phyloP scores from a whole-genome alignment of 1,284 basidiomycete species.

The Ceratobasidium papillatum region DNA sequence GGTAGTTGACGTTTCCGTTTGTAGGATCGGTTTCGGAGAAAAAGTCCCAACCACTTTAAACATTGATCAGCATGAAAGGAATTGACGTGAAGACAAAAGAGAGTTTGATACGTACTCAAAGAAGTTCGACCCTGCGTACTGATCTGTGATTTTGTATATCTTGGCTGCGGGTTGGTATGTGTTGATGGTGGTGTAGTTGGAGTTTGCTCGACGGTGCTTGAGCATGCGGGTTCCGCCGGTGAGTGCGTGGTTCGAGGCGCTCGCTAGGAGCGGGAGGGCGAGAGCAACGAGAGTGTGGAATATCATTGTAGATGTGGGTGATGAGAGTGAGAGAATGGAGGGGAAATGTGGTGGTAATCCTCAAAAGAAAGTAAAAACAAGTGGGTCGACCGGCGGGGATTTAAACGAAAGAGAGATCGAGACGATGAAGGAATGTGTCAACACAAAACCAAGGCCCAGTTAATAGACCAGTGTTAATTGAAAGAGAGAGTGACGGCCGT shows the following conservation, averaged over 20 bases:
- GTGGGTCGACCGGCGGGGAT: background rate
- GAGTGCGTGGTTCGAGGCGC: background rate
- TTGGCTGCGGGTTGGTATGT: slow-evolving; percentile 8
- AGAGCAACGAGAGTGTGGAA: background rate
- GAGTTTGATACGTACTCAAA: slow-evolving; percentile 49
- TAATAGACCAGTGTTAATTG: background rate
- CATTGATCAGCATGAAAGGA: slow-evolving; percentile 2
- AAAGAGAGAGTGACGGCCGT: background rate
- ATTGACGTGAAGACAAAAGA: background rate
- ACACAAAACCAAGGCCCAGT: background rate
- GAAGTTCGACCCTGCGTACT: slow-evolving; percentile 55
- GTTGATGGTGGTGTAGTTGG: background rate
- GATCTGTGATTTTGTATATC: slow-evolving; percentile 51
- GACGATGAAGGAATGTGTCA: background rate
- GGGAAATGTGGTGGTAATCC: background rate
- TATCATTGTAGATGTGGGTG: background rate
- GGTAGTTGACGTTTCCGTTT: slow-evolving; percentile 67
- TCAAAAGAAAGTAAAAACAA: background rate
- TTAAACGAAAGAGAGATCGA: background rate
- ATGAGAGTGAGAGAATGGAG: background rate
- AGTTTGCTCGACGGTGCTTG: slow-evolving; percentile 4
- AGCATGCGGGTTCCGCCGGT: slow-evolving; percentile 9
- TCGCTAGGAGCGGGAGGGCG: background rate
- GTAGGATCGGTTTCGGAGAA: slow-evolving; percentile 71
- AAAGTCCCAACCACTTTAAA: slow-evolving; percentile 61